Base-by-base conservation (phyloP, 2,329 filamentous ascomycete species). In the Fusarium drepaniforme region DNA sequence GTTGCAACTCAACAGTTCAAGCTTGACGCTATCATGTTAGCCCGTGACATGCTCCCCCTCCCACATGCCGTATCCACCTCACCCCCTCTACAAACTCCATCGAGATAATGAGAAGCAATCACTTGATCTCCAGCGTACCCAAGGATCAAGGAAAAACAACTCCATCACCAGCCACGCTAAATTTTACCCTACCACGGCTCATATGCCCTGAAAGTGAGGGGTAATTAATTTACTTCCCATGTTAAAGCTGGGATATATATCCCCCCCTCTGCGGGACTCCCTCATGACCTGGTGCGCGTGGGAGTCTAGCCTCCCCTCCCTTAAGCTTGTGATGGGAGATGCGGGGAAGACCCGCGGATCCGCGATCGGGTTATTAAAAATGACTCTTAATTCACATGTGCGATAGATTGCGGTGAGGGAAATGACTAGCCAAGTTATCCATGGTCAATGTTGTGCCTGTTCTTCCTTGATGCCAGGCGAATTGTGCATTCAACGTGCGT, bases 271-370 rank as follows among this genome's bases (percentile, higher is more conserved):
- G 42, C 42, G 42, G 42, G 42, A 44, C 71, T 49, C 65, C 72
- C 46, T 75, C 72, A 75, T 75, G 72, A 75, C 72, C 66, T 69
- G 72, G 72, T 75, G 68, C 65, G 63, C 67, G 66, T 62, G 60
- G 61, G 63, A 73, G 68, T 63, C 72, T 74, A 56, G 28, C n/a
- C 51, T 8, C 23, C 44, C 23, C 46, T 40, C 37, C 16, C 37
- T 9, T 56, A 63, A 66, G 51, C 68, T 66, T 71, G 66, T 73
- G 71, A 65, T 61, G 42, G 9, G 23, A 74, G 23, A 74, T 74
- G 72, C 72, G 72, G 72, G 72, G 72, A 64, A 75, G 13, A 70
- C 33, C 28, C 18, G 38, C 37, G 44, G 44, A 64, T 71, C 56
- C 46, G 64, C 44, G 65, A 70, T 64, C 58, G 72, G 61, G 40